phyloP scores from a whole-genome alignment of 2,329 filamentous ascomycete genomes.

The Paracamarosporium sp. region DNA sequence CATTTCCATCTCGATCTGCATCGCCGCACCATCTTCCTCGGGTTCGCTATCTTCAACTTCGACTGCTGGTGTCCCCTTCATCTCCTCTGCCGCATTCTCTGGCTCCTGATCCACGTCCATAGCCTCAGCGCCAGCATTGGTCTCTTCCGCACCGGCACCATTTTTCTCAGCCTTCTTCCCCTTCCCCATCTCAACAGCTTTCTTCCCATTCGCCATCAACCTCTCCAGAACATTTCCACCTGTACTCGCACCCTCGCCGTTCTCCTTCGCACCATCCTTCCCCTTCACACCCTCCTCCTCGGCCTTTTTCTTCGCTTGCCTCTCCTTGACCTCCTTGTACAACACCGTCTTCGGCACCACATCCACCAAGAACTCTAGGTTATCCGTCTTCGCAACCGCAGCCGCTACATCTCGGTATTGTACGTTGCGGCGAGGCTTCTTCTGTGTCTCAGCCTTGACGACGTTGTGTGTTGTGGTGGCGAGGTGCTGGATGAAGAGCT shows the following conservation, averaged over 20 bases:
- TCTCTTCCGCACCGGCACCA: not conserved
- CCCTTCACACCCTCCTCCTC: too few relatives aligned
- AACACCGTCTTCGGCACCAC: constrained; percentile 86
- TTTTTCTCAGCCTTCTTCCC: not conserved
- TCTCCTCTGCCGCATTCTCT: not conserved
- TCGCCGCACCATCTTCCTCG: constrained; percentile 40
- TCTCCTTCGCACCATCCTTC: constrained; percentile 41
- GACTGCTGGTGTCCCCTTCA: constrained; percentile 1
- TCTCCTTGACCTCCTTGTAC: constrained; percentile 78
- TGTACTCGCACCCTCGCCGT: constrained; percentile 18
- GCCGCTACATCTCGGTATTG: constrained; percentile 95
- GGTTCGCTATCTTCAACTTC: constrained; percentile 29
- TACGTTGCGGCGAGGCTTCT: constrained; percentile 87
- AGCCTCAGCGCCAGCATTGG: constrained; percentile 17
- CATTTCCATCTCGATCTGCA: constrained; percentile 51
- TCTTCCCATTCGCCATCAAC: not conserved
- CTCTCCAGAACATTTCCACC: not conserved
- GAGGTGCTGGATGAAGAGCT: constrained; percentile 95
- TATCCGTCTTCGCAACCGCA: constrained; percentile 86
- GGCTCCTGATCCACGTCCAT: constrained; percentile 24
- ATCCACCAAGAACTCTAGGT: constrained; percentile 92
- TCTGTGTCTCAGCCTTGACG: constrained; percentile 77
- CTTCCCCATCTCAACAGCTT: not conserved
- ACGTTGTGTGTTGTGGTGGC: constrained; percentile 85
- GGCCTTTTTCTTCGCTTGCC: constrained; percentile 53